Conservation (phyloP, 441 rosid species). For the Codiaeum variegatum region DNA sequence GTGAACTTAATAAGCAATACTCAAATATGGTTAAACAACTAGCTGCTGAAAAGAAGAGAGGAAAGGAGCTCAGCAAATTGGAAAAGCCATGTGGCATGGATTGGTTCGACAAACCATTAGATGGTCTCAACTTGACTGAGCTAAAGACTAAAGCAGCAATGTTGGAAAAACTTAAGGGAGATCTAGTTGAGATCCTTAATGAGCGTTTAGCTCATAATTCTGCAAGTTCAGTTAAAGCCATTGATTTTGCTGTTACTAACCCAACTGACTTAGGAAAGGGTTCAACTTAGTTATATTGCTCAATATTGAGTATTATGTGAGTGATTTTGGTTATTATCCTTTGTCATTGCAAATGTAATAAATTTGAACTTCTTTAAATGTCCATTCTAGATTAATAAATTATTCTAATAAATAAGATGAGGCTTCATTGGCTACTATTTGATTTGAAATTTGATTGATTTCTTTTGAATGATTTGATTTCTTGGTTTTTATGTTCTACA, state of each 20-base stretch:
- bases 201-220: not conserved
- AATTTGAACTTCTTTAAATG: conserved; percentile 3
- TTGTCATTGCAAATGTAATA: not conserved
- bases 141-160: not conserved
- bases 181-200: not conserved
- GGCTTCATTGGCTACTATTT: not conserved
- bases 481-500: not conserved
- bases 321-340: conserved; percentile 2
- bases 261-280: conserved; percentile 9
- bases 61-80: conserved; percentile 3
- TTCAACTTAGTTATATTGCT: conserved; percentile 5
- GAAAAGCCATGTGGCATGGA: not conserved
- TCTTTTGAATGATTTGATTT: not conserved
- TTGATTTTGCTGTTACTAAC: not conserved
- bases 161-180: conserved; percentile 1
- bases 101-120: conserved; percentile 14
- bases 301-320: not conserved
- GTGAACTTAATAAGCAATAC: conserved; percentile 20
- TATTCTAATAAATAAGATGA: not conserved
- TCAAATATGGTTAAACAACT: conserved; percentile 12
- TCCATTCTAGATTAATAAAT: not conserved
- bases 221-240: not conserved
- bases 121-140: conserved; percentile 25
- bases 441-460: not conserved
- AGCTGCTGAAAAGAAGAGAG: conserved; percentile 22